Evolutionary conservation across 208 protist species (phyloP).

Genomic region (Crithidia bombi): DNA sequence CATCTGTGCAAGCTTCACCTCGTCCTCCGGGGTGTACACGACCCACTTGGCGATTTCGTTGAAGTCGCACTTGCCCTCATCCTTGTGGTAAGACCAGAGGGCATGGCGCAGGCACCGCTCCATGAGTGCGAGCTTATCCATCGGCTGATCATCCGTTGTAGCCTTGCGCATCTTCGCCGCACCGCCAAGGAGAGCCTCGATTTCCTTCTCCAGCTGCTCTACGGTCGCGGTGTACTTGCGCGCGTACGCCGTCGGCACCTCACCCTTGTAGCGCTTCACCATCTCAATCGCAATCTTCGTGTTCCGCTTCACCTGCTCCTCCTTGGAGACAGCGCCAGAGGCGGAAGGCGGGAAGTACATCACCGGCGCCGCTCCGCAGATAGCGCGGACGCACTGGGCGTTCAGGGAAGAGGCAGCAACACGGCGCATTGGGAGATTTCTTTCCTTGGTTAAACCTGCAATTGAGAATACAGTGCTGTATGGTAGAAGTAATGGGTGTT

Average conservation of each 20-base stretch:
- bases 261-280: constrained; percentile 87
- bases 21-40: constrained; percentile 91
- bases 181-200: constrained; percentile 86
- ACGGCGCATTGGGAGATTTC: constrained; percentile 62
- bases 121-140: constrained; percentile 92
- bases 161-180: constrained; percentile 77
- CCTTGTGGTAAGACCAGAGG: constrained; percentile 92
- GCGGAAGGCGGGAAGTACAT: constrained; percentile 80
- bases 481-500: neutral
- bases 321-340: constrained; percentile 50
- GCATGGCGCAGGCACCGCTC: constrained; percentile 93
- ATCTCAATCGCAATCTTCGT: constrained; percentile 91
- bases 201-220: constrained; percentile 90
- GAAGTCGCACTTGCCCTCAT: constrained; percentile 88
- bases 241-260: constrained; percentile 72
- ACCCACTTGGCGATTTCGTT: constrained; percentile 90
- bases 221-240: constrained; percentile 82
- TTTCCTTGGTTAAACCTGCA: constrained; percentile 11
- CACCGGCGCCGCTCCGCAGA: constrained; percentile 83
- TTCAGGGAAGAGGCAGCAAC: constrained; percentile 45
- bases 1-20: constrained; percentile 75
- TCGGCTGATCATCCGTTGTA: constrained; percentile 82
- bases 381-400: constrained; percentile 58
- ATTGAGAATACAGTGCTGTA: constrained; percentile 15
- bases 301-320: constrained; percentile 89